Conservation (phyloP, 495 filamentous ascomycete species). For the Lentithecium fluviatile region DNA sequence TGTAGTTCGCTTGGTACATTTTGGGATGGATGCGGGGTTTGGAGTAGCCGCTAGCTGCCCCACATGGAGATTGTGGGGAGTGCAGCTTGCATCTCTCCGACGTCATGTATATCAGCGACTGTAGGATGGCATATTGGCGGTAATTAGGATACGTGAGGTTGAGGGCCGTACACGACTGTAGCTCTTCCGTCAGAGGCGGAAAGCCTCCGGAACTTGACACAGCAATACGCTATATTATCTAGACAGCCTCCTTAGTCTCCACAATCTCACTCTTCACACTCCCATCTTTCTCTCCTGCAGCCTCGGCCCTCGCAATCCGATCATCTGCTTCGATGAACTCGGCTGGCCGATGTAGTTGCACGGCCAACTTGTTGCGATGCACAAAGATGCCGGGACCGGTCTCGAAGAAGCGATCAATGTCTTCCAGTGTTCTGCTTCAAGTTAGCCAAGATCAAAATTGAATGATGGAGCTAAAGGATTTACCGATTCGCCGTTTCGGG, state of each 20-base stretch:
- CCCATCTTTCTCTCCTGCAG: slow-evolving; percentile 14
- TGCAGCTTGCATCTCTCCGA: not conserved
- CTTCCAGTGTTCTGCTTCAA: slow-evolving; percentile 37
- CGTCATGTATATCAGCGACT: not conserved
- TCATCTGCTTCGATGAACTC: slow-evolving; percentile 41
- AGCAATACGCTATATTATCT: no score
- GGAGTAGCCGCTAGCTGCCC: not conserved
- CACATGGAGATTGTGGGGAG: slow-evolving; percentile 4
- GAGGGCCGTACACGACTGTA: no score
- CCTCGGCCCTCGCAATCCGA: slow-evolving; percentile 32
- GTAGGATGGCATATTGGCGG: no score
- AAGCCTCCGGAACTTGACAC: no score
- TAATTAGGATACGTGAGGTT: no score
- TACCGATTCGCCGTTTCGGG: slow-evolving; percentile 41
- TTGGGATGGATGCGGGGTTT: slow-evolving; percentile 12
- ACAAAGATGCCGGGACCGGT: slow-evolving; percentile 36
- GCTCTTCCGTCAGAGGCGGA: no score
- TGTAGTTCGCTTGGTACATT: not conserved
- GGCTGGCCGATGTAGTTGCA: slow-evolving; percentile 34
- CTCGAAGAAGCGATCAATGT: slow-evolving; percentile 42
- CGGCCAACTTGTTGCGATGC: slow-evolving; percentile 35
- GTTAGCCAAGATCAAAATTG: not conserved
- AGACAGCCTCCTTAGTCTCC: slow-evolving; percentile 28
- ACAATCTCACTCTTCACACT: slow-evolving; percentile 15
- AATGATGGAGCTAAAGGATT: not conserved